Evolutionary conservation across 106 monocot species (phyloP).

Genomic region (Vanilla planifolia): DNA sequence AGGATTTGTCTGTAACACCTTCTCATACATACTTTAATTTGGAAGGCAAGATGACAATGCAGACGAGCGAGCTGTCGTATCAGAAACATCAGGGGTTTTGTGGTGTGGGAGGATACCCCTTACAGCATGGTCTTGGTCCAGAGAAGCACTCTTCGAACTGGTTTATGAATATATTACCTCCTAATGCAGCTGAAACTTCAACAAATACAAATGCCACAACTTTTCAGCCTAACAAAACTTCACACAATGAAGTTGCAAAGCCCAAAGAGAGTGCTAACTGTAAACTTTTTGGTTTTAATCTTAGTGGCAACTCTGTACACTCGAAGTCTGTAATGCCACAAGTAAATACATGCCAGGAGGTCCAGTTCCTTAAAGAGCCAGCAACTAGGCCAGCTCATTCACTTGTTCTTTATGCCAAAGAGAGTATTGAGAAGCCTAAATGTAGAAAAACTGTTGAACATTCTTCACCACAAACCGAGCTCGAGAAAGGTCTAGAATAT

Average conservation of each 20-base stretch:
- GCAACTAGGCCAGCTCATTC: conserved; percentile 7
- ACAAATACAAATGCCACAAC: neutral
- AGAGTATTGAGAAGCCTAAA: conserved; percentile 14
- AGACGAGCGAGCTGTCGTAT: neutral
- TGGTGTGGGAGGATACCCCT: conserved; percentile 14
- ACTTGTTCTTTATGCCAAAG: conserved; percentile 16
- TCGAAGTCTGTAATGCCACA: conserved; percentile 9
- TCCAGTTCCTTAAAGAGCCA: conserved; percentile 9
- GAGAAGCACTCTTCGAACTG: conserved; percentile 28
- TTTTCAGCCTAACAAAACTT: conserved; percentile 27
- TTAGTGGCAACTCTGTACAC: conserved; percentile 24
- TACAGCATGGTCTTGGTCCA: conserved; percentile 5
- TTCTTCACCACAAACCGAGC: conserved; percentile 16
- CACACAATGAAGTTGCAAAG: conserved; percentile 14
- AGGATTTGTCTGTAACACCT: conserved; percentile 3
- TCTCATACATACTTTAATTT: conserved; percentile 2
- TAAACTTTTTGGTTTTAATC: conserved; percentile 84
- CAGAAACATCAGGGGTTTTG: conserved; percentile 11
- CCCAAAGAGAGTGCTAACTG: conserved; percentile 32
- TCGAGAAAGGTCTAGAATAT: conserved; percentile 20
- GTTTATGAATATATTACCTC: conserved; percentile 18
- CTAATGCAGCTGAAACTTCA: conserved; percentile 13
- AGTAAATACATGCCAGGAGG: conserved; percentile 13
- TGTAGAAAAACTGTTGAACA: conserved; percentile 20
- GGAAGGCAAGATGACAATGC: neutral